Percentiles rank a stretch among this genome's conserved stretches.
Conservation (phyloP, 768 basidiomycete species). For the Boletus coccyginus region DNA sequence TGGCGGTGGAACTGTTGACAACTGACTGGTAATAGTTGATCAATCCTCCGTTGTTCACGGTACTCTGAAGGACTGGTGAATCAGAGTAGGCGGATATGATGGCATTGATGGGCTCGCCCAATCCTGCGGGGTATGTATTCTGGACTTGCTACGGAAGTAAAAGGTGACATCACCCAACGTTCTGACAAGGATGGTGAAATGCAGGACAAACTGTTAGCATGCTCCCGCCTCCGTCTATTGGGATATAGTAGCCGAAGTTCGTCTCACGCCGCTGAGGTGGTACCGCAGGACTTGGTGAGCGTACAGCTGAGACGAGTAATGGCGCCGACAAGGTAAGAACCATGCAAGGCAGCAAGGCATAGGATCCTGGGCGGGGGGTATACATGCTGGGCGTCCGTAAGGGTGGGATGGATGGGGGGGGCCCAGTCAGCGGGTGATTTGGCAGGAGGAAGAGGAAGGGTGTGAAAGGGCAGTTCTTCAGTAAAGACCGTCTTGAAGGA, state of each 20-base stretch:
- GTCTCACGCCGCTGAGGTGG: constrained; percentile 22
- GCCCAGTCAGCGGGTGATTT: background rate
- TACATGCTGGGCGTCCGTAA: constrained; percentile 4
- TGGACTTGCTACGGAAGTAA: constrained; percentile 43
- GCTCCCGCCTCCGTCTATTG: constrained; percentile 54
- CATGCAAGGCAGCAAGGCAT: constrained; percentile 4
- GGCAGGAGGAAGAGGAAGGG: background rate
- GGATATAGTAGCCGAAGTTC: constrained; percentile 56
- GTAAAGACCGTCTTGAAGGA: constrained; percentile 5
- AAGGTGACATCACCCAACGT: background rate
- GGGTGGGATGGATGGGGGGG: background rate
- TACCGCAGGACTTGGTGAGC: background rate
- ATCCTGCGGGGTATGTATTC: constrained; percentile 62
- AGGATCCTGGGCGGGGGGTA: background rate
- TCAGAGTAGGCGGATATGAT: constrained; percentile 81
- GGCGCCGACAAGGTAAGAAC: constrained; percentile 7
- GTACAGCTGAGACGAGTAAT: constrained; percentile 9
- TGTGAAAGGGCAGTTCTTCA: background rate
- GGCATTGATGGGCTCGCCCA: constrained; percentile 84
- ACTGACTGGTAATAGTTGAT: constrained; percentile 81
- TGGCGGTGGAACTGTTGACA: background rate
- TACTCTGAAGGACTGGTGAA: constrained; percentile 58
- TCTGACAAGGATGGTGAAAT: background rate
- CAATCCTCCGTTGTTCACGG: constrained; percentile 63
- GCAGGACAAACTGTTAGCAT: constrained; percentile 62